A percentile compares a stretch with the other conserved stretches of the same genome.
phyloP scores from a whole-genome alignment of 345 rosid species.

The Hevea brasiliensis region DNA sequence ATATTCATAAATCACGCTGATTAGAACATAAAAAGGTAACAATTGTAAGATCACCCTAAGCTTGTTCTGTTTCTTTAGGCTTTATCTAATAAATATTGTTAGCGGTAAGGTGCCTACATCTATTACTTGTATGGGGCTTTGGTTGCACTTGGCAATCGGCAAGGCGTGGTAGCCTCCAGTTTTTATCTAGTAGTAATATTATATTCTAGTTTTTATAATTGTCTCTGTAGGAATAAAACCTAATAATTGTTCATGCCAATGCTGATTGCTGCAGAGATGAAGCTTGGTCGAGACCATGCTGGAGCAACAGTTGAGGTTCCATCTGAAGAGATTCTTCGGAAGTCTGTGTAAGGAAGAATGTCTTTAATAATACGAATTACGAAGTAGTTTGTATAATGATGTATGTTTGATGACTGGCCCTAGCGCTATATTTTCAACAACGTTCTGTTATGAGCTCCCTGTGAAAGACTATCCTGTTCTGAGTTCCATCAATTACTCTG shows the following conservation, averaged over 20 bases:
- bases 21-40: not conserved
- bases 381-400: no score
- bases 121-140: no score
- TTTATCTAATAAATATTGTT: not conserved
- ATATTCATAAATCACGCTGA: no score
- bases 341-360: constrained; percentile 36
- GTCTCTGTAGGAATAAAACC: no score
- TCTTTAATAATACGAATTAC: not conserved
- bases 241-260: not conserved
- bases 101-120: no score
- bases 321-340: constrained; percentile 61
- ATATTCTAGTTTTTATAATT: no score
- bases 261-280: constrained; percentile 58
- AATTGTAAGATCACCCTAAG: not conserved
- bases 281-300: constrained; percentile 68
- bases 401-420: no score
- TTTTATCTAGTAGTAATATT: no score
- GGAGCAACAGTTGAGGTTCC: constrained; percentile 88
- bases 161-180: no score
- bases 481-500: not conserved
- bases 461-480: constrained; percentile 1
- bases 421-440: not conserved
- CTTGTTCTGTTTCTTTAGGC: not conserved
- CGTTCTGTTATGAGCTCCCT: not conserved
- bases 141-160: no score